Evolutionary conservation across 148 eudicot species (phyloP), one percentile per base, ranked within the genome.

Genomic region (Silene latifolia): DNA sequence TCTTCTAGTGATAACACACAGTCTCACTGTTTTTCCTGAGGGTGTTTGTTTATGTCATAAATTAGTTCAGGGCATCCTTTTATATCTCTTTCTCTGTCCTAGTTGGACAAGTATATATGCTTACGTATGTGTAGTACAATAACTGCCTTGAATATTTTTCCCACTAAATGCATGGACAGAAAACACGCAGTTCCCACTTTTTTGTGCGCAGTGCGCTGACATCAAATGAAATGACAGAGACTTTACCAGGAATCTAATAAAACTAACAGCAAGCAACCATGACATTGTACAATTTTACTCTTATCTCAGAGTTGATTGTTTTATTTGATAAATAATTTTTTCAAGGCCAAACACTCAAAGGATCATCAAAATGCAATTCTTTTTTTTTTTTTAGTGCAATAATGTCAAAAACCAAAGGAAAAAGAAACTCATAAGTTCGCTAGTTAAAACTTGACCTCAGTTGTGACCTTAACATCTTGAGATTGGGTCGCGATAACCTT

Each of bases 131-230:
- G 14, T 51, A 51, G 56, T 51, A 51, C 14, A 48, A 48, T 48
- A 57, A 70, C 56, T 51, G 44, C 44, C 44, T 29, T 63, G 56
- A 51, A 51, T 51, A 51, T 67, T 72, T 57, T 20, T 47, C 35
- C 70, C 79, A 72, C 79, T 76, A 58, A 69, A 80, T 72, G 79
- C 69, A 29, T 72, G 8, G 35, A 80, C 76, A 72, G 46, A 72
- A 80, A 71, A 72, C 79, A 76, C 83, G 79, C 83, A 77, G 57
- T 67, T 73, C 80, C 83, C 77, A 81, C 83, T 77, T 80, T 76
- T 73, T 67, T 61, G 80, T 81, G 83, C 83, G 80, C 77, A 51
- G 80, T 81, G 83, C 83, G 80, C 77, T 81, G 70, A 81, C 83
- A 72, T 81, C 83, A 81, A 15, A 73, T 60, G 25, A 77, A 77